Conservation (phyloP, 2,329 filamentous ascomycete species). For the Aureobasidium lini region DNA sequence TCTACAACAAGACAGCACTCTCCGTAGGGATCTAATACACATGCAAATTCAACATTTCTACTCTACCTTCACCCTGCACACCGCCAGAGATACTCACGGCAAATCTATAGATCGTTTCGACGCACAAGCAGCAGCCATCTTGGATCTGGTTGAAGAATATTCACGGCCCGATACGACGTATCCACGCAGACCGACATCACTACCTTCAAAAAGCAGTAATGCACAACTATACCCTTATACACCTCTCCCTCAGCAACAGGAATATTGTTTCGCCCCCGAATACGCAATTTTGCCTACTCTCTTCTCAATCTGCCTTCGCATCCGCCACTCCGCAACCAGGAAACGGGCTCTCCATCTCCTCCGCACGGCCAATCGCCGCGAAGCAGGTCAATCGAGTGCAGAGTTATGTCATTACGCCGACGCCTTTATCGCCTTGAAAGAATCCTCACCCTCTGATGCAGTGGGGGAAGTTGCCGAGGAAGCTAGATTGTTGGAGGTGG, state of each 20-base stretch:
- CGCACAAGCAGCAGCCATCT: not conserved
- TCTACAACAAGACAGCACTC: not conserved
- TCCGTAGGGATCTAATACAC: not conserved
- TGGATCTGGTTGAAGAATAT: not conserved
- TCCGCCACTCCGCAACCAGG: not conserved
- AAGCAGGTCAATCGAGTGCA: not conserved
- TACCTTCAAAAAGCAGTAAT: not conserved
- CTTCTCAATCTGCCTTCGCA: not conserved
- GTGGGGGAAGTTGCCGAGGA: not conserved
- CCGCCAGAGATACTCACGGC: not conserved
- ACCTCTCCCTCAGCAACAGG: not conserved
- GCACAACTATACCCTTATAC: not conserved
- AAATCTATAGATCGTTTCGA: not conserved
- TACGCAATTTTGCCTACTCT: not conserved
- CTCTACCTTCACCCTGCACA: not conserved
- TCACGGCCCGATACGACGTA: not conserved
- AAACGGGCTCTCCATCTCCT: not conserved
- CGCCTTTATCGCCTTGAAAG: not conserved
- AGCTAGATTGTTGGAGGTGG: not conserved
- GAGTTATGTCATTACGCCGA: not conserved
- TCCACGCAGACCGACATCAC: not conserved
- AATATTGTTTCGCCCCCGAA: not conserved
- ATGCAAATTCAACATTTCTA: slow-evolving; percentile 6
- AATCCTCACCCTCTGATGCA: not conserved
- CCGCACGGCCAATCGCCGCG: not conserved